A percentile compares a stretch with the other conserved stretches of the same genome.
Evolutionary conservation across 768 basidiomycete genomes (phyloP).

Genomic region (Pulveroboletus sp.): DNA sequence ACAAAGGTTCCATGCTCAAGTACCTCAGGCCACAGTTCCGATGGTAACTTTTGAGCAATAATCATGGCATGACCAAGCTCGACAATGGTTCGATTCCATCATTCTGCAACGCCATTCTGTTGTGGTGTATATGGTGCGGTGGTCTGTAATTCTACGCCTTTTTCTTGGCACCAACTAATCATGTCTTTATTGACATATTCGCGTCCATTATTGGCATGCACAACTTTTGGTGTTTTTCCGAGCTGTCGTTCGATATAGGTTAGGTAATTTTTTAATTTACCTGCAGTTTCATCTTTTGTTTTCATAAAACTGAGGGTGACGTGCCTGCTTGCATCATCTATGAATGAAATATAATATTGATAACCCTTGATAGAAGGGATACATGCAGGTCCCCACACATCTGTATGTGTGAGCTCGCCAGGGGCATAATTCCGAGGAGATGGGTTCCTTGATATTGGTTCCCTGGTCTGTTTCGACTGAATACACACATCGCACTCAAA

Average conservation of each 20-base stretch:
- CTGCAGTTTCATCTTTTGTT: neutral
- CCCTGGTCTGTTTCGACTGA: neutral
- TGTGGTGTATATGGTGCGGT: conserved; percentile 36
- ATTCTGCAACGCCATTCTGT: conserved; percentile 37
- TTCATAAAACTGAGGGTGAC: neutral
- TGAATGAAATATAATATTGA: neutral
- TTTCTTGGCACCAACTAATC: conserved; percentile 14
- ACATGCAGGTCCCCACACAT: neutral
- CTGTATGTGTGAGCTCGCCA: neutral
- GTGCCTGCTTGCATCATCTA: neutral
- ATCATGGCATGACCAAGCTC: conserved; percentile 34
- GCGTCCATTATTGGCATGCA: conserved; percentile 20
- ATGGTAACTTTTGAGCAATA: conserved; percentile 13
- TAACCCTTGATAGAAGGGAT: neutral
- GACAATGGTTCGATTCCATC: conserved; percentile 31
- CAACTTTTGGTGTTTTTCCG: neutral
- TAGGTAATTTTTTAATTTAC: neutral
- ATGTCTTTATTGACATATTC: conserved; percentile 12
- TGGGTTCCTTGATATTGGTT: neutral
- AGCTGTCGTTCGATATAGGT: neutral
- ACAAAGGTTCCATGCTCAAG: conserved; percentile 26
- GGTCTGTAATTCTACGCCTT: conserved; percentile 30
- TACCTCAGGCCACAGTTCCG: conserved; percentile 30
- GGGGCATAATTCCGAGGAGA: neutral
- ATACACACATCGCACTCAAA: neutral